Conservation (phyloP, 1,284 basidiomycete genomes). For the Somion occarium region DNA sequence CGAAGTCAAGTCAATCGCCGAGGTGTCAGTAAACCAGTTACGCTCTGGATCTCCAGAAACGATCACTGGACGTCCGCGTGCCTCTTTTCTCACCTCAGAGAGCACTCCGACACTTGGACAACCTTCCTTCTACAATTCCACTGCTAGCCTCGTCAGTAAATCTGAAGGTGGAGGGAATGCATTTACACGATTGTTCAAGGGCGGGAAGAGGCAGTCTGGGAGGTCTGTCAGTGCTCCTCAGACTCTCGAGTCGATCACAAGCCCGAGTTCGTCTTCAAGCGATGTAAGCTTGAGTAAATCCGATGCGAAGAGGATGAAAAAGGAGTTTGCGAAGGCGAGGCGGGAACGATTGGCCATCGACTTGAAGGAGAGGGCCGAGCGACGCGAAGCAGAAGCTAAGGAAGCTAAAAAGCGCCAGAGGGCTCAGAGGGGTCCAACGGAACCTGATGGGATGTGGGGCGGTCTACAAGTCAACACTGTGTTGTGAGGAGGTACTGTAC, state of each 20-base stretch:
- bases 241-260: neutral
- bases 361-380: constrained; percentile 25
- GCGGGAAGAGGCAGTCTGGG: neutral
- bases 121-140: neutral
- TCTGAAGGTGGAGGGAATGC: neutral
- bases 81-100: neutral
- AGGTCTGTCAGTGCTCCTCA: neutral
- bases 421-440: neutral
- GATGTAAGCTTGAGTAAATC: constrained; percentile 23
- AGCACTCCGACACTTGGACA: neutral
- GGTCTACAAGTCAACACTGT: neutral
- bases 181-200: neutral
- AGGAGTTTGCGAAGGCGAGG: constrained; percentile 37
- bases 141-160: neutral
- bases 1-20: neutral
- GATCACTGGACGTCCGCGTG: neutral
- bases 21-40: neutral
- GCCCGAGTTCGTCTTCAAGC: neutral
- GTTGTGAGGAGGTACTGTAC: constrained; percentile 1
- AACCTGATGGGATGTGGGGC: constrained; percentile 27
- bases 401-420: too few species aligned
- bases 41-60: neutral
- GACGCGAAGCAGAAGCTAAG: constrained; percentile 26
- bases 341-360: constrained; percentile 39
- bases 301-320: constrained; percentile 42